Evolutionary conservation across 805 yeast species (phyloP), one percentile per base, ranked within the genome.

Genomic region (Pichia cephalocereana): DNA sequence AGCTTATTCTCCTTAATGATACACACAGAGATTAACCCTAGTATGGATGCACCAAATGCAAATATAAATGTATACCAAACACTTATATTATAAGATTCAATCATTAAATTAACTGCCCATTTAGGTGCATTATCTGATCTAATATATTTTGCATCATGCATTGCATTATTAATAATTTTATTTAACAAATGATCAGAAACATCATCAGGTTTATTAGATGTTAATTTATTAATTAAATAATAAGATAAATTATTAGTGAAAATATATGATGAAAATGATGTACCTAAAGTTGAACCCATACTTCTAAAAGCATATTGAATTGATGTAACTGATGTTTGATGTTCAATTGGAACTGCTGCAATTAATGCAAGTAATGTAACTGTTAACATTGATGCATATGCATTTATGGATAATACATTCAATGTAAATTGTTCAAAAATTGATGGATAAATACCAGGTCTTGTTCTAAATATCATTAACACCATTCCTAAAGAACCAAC

Each of bases 281-380:
- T 80, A 46, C 86, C 86, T 27, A 80, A 62, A 0, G 85, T 79
- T 1, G 86, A 78, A 0, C 86, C 86, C 17, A 83, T 75, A 9
- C 84, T 74, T 61, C 86, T 71, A 59, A 80, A 80, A 1, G 83
- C 75, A 55, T 81, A 81, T 53, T 79, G 83, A 51, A 81, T 76
- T 4, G 86, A 77, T 0, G 86, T 81, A 1, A 83, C 78, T 28
- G 83, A 71, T 2, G 86, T 83, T 59, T 83, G 90, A 54, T 72
- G 75, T 48, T 80, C 77, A 38, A 70, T 63, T 2, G 88, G 87
- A 10, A 80, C 89, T 1, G 88, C 80, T 2, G 89, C 84, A 53
- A 83, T 82, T 67, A 82, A 72, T 1, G 88, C 78, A 23, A 83
- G 63, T 41, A 83, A 67, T 0, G 87, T 81, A 12, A 82, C 78